These are phyloP conservation scores for Silene uniflora DNA, from an alignment of 148 eudicot genomes.

Conservation along the genomic window DNA sequence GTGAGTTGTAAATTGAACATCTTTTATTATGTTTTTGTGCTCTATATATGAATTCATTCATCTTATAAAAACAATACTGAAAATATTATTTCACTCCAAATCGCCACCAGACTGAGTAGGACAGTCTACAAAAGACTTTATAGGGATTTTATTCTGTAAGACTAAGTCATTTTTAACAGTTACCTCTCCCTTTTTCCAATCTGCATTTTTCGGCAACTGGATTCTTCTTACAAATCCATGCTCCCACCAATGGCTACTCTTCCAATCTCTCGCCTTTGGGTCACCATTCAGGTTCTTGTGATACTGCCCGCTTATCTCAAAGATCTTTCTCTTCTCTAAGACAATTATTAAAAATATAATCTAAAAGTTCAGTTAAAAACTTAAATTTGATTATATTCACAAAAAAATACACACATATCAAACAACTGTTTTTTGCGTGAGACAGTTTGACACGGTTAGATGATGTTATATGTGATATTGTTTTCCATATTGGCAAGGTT, in stretches of 20 bases:
- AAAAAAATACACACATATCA: too few relatives aligned
- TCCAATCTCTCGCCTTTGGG: slow-evolving; percentile 56
- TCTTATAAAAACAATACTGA: slow-evolving; percentile 7
- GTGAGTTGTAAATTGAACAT: background rate
- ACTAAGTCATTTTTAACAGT: slow-evolving; percentile 34
- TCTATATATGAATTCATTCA: slow-evolving; percentile 19
- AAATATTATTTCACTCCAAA: slow-evolving; percentile 19
- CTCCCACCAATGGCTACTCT: slow-evolving; percentile 79
- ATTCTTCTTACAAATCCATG: slow-evolving; percentile 71
- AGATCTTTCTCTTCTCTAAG: slow-evolving; percentile 61
- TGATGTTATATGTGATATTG: too few relatives aligned
- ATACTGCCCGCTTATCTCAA: slow-evolving; percentile 64
- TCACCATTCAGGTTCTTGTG: slow-evolving; percentile 25
- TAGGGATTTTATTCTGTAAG: slow-evolving; percentile 67
- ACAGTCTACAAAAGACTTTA: slow-evolving; percentile 30
- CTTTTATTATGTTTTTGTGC: slow-evolving; percentile 23
- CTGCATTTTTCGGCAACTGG: slow-evolving; percentile 65
- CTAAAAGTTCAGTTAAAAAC: too few relatives aligned
- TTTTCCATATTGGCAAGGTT: too few relatives aligned
- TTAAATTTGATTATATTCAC: too few relatives aligned
- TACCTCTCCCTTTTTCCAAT: slow-evolving; percentile 62
- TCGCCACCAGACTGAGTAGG: slow-evolving; percentile 24
- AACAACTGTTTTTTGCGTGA: too few relatives aligned
- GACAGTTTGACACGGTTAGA: too few relatives aligned
- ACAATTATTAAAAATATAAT: too few relatives aligned